These are phyloP conservation scores for Grammothele lineata DNA, from an alignment of 768 basidiomycete species.

Conservation along the genomic window DNA sequence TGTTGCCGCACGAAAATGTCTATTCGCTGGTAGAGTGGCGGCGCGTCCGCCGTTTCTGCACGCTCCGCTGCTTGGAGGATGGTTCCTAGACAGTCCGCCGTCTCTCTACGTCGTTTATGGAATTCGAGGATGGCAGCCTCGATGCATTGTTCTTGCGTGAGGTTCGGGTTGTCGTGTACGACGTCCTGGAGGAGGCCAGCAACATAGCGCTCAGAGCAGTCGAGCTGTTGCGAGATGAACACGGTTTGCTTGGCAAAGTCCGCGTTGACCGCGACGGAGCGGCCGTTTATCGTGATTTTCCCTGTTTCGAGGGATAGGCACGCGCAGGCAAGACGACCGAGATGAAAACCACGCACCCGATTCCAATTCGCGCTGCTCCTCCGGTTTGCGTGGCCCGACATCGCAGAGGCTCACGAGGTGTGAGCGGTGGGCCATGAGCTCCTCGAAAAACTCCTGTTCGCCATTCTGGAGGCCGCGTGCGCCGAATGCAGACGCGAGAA, in stretches of 20 bases:
- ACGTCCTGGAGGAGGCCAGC: conserved; percentile 65
- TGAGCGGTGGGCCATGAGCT: conserved; percentile 62
- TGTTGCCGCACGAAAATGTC: conserved; percentile 52
- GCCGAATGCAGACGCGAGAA: conserved; percentile 45
- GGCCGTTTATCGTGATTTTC: conserved; percentile 58
- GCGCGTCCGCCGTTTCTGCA: conserved; percentile 39
- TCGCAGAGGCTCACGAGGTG: conserved; percentile 62
- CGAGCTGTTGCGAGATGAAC: conserved; percentile 77
- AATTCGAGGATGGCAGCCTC: conserved; percentile 66
- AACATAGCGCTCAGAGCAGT: conserved; percentile 77
- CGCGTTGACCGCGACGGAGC: conserved; percentile 65
- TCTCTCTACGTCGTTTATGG: conserved; percentile 63
- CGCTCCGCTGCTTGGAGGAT: conserved; percentile 62
- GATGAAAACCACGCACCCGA: conserved; percentile 39
- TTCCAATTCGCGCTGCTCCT: conserved; percentile 71
- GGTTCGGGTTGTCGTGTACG: conserved; percentile 62
- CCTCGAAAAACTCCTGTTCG: conserved; percentile 75
- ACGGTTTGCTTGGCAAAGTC: conserved; percentile 76
- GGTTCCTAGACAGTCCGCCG: conserved; percentile 66
- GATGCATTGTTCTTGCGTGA: conserved; percentile 49
- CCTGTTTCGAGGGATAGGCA: conserved; percentile 36
- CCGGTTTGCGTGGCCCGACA: conserved; percentile 53
- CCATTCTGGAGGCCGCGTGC: conserved; percentile 42
- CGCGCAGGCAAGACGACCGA: neutral
- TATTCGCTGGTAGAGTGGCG: conserved; percentile 48